These are phyloP conservation scores for Malus orientalis DNA, from an alignment of 306 rosid genomes.

Conservation along the genomic window DNA sequence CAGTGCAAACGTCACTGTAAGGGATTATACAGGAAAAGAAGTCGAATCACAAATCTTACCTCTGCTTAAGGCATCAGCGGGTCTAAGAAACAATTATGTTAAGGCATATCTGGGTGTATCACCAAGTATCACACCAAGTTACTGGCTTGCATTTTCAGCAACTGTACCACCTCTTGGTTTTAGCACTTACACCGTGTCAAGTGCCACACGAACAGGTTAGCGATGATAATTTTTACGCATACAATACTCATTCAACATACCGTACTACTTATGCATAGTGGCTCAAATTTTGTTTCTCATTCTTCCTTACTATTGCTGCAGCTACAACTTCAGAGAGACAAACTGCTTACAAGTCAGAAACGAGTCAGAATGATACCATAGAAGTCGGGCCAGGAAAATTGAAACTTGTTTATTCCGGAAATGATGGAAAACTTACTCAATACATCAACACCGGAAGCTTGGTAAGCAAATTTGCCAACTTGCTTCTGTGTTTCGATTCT, in stretches of 20 bases:
- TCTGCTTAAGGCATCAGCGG: slow-evolving; percentile 32
- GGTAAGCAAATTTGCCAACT: slow-evolving; percentile 10
- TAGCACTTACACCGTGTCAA: slow-evolving; percentile 63
- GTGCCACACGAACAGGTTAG: slow-evolving; percentile 24
- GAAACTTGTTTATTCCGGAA: slow-evolving; percentile 29
- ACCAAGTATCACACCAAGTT: slow-evolving; percentile 42
- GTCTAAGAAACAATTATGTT: slow-evolving; percentile 42
- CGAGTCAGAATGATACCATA: slow-evolving; percentile 10
- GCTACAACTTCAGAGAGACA: slow-evolving; percentile 19
- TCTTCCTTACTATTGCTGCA: slow-evolving; percentile 1
- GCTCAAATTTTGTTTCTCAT: neutral
- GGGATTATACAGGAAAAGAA: slow-evolving; percentile 56
- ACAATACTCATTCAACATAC: neutral
- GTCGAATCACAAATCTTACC: slow-evolving; percentile 72
- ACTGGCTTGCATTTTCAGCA: slow-evolving; percentile 81
- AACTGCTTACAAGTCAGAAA: slow-evolving; percentile 8
- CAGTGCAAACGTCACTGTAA: slow-evolving; percentile 48
- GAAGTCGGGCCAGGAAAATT: slow-evolving; percentile 33
- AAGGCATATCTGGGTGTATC: slow-evolving; percentile 57
- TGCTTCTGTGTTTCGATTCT: neutral
- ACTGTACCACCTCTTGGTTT: slow-evolving; percentile 82
- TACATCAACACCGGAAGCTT: slow-evolving; percentile 22
- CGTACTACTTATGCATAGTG: neutral
- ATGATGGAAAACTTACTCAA: slow-evolving; percentile 29
- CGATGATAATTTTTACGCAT: neutral